These are phyloP conservation scores for Schizophyllum amplum DNA, from an alignment of 1,284 basidiomycete genomes.

Conservation along the genomic window DNA sequence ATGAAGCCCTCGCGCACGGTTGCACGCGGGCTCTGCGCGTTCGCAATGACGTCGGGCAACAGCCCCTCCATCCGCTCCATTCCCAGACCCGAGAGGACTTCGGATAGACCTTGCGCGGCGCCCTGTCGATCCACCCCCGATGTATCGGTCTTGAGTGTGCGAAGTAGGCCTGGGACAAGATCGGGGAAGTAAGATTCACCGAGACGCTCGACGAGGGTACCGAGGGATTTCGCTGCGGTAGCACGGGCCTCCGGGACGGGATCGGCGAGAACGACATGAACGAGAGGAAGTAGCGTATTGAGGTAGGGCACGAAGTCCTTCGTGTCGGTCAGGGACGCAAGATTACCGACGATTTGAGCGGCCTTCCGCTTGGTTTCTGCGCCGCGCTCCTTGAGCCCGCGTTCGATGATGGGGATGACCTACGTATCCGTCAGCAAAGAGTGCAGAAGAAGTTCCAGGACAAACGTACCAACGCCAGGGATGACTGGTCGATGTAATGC, in stretches of 20 bases:
- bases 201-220: conserved; percentile 91
- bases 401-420: conserved; percentile 94
- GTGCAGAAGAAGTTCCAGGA: conserved; percentile 1
- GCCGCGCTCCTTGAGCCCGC: conserved; percentile 87
- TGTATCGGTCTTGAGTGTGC: conserved; percentile 88
- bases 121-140: conserved; percentile 97
- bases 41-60: conserved; percentile 90
- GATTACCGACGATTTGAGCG: conserved; percentile 94
- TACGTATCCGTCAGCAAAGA: conserved; percentile 21
- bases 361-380: conserved; percentile 95
- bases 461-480: conserved; percentile 78
- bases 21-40: conserved; percentile 82
- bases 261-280: conserved; percentile 89
- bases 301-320: conserved; percentile 98
- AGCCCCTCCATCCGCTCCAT: conserved; percentile 96
- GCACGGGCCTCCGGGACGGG: conserved; percentile 97
- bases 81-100: conserved; percentile 92
- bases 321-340: conserved; percentile 90
- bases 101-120: conserved; percentile 95
- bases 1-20: conserved; percentile 98
- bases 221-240: conserved; percentile 96
- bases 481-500: conserved; percentile 98
- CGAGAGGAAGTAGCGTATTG: conserved; percentile 79
- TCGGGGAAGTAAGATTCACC: conserved; percentile 96
- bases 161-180: conserved; percentile 84